These are phyloP conservation scores for Cryphonectria nitschkei DNA, from an alignment of 2,329 filamentous ascomycete species.

Conservation along the genomic window DNA sequence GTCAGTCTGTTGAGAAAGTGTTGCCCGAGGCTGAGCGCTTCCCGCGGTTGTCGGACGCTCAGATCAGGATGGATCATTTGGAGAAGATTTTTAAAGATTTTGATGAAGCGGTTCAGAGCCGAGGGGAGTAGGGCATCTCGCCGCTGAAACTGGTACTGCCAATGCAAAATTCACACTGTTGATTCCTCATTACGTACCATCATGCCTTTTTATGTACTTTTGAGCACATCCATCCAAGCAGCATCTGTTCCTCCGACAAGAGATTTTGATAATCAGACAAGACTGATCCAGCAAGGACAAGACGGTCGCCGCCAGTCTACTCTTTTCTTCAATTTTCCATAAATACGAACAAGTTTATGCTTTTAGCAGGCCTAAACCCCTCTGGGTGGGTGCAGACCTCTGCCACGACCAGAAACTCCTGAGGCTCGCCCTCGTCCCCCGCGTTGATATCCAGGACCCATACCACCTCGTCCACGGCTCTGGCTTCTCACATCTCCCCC, in stretches of 20 bases:
- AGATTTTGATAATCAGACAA: too few relatives aligned
- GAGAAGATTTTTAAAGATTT: neutral
- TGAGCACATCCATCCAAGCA: neutral
- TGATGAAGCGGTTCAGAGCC: neutral
- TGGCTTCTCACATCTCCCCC: too few relatives aligned
- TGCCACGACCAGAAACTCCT: neutral
- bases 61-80: conserved; percentile 12
- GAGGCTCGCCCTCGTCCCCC: neutral
- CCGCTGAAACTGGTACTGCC: neutral
- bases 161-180: neutral
- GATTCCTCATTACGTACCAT: neutral
- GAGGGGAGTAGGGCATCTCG: neutral
- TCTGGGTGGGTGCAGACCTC: too few relatives aligned
- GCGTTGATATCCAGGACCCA: neutral
- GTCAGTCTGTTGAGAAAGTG: neutral
- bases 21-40: conserved; percentile 14
- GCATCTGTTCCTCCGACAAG: neutral
- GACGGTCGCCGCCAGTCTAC: too few relatives aligned
- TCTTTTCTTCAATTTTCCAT: too few relatives aligned
- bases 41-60: conserved; percentile 11
- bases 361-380: too few relatives aligned
- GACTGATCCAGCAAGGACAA: too few relatives aligned
- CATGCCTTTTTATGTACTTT: neutral
- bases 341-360: too few relatives aligned
- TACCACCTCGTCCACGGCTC: too few relatives aligned